Conservation (phyloP, 176 grass and related monocot genomes). For the Triticum timopheevii region DNA sequence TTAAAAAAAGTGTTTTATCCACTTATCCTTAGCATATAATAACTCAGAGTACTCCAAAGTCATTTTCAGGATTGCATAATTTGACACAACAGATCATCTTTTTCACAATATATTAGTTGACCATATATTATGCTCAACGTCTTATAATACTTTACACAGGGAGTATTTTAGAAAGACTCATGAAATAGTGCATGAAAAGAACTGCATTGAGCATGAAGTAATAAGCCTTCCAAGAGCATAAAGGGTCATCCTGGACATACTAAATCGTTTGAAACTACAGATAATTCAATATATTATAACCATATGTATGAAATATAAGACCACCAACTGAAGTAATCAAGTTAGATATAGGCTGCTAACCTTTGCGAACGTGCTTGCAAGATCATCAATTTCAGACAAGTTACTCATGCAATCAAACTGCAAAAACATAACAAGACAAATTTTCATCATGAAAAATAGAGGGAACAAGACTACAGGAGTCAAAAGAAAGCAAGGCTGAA, state of each 20-base stretch:
- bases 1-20: neutral
- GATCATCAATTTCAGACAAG: slow-evolving; percentile 86
- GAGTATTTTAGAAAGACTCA: neutral
- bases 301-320: neutral
- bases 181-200: neutral
- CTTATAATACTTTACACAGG: too few species aligned
- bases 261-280: neutral
- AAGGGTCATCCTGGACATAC: slow-evolving; percentile 22
- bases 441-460: slow-evolving; percentile 2
- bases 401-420: slow-evolving; percentile 79
- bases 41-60: neutral
- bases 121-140: too few species aligned
- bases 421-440: slow-evolving; percentile 31
- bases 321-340: neutral
- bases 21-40: neutral
- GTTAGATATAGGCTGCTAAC: slow-evolving; percentile 36
- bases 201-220: slow-evolving; percentile 9
- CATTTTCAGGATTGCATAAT: neutral
- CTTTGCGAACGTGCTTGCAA: slow-evolving; percentile 91
- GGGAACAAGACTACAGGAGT: slow-evolving; percentile 4
- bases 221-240: slow-evolving; percentile 6
- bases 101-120: neutral
- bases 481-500: neutral
- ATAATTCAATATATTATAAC: neutral
- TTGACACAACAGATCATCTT: neutral